Base-by-base conservation (phyloP, 1,284 basidiomycete genomes). In the Cryptococcus hybrid region DNA sequence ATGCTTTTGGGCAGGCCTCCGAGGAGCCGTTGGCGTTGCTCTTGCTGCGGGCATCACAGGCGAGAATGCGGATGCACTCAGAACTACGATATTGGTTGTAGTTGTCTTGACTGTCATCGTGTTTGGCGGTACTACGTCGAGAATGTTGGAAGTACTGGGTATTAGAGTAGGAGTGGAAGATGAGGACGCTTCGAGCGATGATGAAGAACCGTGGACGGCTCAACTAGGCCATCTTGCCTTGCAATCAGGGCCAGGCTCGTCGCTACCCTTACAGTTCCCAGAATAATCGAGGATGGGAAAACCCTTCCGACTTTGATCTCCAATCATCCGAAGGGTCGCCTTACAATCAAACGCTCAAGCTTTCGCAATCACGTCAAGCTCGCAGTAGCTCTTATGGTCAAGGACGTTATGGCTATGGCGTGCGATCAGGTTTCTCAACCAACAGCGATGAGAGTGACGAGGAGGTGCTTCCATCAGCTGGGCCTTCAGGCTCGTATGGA, bases 121-220 rank as follows among this genome's bases (percentile, higher is more conserved):
- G 54, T 99, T 99, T 71, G 95, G 95, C 0, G 96, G 95, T 0
- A 98, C 96, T 6, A 97, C 96, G 0, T 87, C 90, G 5, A 84
- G 93, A 57, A 99, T 99, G 96, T 83, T 99, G 47, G 93, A 98
- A 69, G 87, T 99, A 7, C 83, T 98, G n/a, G 94, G 95, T 1
- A 98, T 99, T 65, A 81, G 90, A 7, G 96, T 92, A 0, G 94
- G 95, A 0, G 91, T 99, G 0, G 94, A 97, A 67, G 93, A 97
- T 63, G 93, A 93, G 49, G 90, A 84, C 3, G 88, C 84, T 39
- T 86, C 83, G 62, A 88, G 86, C 59, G 89, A 88, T 66, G 88
- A 89, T 55, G 92, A 94, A 47, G 90, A 90, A 44, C 67, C 67
- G 7, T 76, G 74, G 70, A 65, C 67, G 2, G 55, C 60, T 0